Evolutionary conservation across 192 early-diverging fungal species (phyloP).

Genomic region (Chytriomyces confervae): DNA sequence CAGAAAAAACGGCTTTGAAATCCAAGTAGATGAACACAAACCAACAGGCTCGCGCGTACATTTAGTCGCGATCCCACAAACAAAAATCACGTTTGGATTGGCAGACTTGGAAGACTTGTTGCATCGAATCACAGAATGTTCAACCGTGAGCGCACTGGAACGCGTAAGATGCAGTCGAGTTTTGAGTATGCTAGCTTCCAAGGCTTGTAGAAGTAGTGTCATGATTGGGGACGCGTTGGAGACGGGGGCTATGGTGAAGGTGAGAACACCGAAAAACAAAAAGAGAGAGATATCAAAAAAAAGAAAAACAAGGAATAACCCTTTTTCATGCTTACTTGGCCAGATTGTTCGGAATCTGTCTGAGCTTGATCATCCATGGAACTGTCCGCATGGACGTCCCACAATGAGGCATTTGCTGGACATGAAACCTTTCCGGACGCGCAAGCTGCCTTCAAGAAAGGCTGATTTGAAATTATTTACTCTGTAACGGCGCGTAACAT

Average conservation of each 20-base stretch:
- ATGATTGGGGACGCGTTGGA: slow-evolving; percentile 92
- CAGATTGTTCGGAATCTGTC: slow-evolving; percentile 82
- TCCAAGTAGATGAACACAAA: slow-evolving; percentile 64
- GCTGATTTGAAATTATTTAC: too few relatives aligned
- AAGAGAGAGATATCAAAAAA: background rate
- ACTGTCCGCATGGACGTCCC: slow-evolving; percentile 96
- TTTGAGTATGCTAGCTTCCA: slow-evolving; percentile 80
- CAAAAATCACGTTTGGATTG: slow-evolving; percentile 72
- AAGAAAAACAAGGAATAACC: background rate
- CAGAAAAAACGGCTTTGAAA: slow-evolving; percentile 81
- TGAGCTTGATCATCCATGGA: slow-evolving; percentile 93
- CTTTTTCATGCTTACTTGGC: slow-evolving; percentile 19
- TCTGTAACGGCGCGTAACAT: too few relatives aligned
- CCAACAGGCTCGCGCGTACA: slow-evolving; percentile 67
- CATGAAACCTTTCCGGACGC: slow-evolving; percentile 7
- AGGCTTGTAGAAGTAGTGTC: slow-evolving; percentile 86
- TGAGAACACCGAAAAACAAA: slow-evolving; percentile 11
- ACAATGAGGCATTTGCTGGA: slow-evolving; percentile 85
- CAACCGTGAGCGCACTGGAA: slow-evolving; percentile 16
- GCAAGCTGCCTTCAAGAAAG: too few relatives aligned
- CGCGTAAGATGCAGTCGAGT: slow-evolving; percentile 71
- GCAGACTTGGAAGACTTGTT: slow-evolving; percentile 79
- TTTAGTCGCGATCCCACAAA: slow-evolving; percentile 73
- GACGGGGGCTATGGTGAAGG: slow-evolving; percentile 71
- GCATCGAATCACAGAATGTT: slow-evolving; percentile 37